phyloP scores from a whole-genome alignment of 768 basidiomycete genomes.

The Russula ochroleuca region DNA sequence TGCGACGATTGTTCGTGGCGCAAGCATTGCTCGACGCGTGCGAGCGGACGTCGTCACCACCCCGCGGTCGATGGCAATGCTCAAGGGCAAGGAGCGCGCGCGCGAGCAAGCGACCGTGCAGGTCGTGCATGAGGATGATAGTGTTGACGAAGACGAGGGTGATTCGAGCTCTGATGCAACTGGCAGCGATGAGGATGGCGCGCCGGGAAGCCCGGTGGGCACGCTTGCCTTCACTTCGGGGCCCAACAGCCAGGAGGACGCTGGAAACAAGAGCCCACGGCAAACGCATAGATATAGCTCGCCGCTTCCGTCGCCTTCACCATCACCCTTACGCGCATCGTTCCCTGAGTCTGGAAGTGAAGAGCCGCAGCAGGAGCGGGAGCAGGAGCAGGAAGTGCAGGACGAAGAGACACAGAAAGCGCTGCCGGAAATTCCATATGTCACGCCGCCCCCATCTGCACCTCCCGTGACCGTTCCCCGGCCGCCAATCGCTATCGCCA shows the following conservation, averaged over 20 bases:
- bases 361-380: neutral
- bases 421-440: neutral
- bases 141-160: conserved; percentile 1
- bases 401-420: neutral
- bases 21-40: conserved; percentile 27
- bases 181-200: conserved; percentile 7
- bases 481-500: conserved; percentile 6
- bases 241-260: conserved; percentile 24
- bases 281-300: neutral
- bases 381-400: neutral
- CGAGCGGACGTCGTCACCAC: conserved; percentile 22
- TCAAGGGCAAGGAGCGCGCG: conserved; percentile 19
- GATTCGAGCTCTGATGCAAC: conserved; percentile 14
- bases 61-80: neutral
- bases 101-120: neutral
- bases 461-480: neutral
- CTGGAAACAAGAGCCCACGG: conserved; percentile 20
- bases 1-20: conserved; percentile 27
- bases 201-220: conserved; percentile 13
- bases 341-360: conserved; percentile 7
- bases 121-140: conserved; percentile 9
- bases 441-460: conserved; percentile 9
- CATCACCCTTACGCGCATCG: conserved; percentile 19
- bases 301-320: conserved; percentile 9
- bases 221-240: conserved; percentile 24